phyloP scores from a whole-genome alignment of 495 filamentous ascomycete species.

The Penicillium tannophilum region DNA sequence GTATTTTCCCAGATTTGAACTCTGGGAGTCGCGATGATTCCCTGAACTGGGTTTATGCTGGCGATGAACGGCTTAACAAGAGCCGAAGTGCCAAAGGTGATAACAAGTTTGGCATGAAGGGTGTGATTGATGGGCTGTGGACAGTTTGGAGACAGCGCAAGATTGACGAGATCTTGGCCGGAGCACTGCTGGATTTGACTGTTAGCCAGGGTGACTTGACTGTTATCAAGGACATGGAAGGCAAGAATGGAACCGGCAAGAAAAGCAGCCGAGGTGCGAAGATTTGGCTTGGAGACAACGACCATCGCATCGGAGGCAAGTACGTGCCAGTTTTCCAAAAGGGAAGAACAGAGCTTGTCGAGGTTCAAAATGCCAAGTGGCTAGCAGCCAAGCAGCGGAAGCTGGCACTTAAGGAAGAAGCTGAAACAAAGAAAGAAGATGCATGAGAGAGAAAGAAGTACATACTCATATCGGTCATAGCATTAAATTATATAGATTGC shows the following conservation, averaged over 20 bases:
- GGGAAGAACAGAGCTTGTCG: conserved; percentile 60
- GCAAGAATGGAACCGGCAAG: conserved; percentile 25
- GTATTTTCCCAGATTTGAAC: conserved; percentile 72
- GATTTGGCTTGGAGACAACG: conserved; percentile 72
- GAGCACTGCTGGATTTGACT: conserved; percentile 64
- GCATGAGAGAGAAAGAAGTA: conserved; percentile 8
- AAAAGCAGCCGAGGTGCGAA: conserved; percentile 52
- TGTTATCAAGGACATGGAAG: conserved; percentile 21
- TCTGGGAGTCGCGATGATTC: conserved; percentile 56
- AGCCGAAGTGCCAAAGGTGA: conserved; percentile 38
- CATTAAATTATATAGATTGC: neutral
- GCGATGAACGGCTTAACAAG: conserved; percentile 50
- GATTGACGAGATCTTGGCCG: conserved; percentile 83
- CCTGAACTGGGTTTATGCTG: conserved; percentile 79
- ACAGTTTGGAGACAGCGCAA: conserved; percentile 76
- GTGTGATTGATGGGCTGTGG: conserved; percentile 78
- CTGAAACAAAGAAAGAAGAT: conserved; percentile 17
- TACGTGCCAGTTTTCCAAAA: conserved; percentile 75
- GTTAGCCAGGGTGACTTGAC: conserved; percentile 51
- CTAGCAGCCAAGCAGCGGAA: conserved; percentile 67
- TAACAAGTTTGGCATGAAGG: conserved; percentile 62
- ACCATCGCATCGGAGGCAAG: conserved; percentile 56
- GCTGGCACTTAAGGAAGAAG: conserved; percentile 22
- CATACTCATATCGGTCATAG: conserved; percentile 19
- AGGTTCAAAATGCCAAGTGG: conserved; percentile 77